phyloP scores from a whole-genome alignment of 1,284 basidiomycete genomes.

The Ganoderma meredithae region DNA sequence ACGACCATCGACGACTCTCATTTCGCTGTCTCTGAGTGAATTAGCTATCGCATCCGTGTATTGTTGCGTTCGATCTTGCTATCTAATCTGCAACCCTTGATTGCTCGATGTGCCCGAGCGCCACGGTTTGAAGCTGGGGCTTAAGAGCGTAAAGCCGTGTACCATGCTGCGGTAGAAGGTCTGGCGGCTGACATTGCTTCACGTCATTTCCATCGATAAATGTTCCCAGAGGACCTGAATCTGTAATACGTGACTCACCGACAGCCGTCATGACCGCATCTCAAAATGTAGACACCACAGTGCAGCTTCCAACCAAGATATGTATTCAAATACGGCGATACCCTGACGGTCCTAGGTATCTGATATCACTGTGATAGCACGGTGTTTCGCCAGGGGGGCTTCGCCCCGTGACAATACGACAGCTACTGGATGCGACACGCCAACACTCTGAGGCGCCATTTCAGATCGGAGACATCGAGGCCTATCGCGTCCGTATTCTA shows the following conservation, averaged over 20 bases:
- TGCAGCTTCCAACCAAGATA: background rate
- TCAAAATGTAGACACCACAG: background rate
- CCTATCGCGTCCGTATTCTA: slow-evolving; percentile 38
- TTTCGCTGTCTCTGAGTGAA: slow-evolving; percentile 43
- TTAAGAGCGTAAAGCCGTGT: background rate
- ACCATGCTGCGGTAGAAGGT: background rate
- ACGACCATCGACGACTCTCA: slow-evolving; percentile 60
- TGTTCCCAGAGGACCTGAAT: background rate
- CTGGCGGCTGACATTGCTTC: background rate
- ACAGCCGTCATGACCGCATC: slow-evolving; percentile 2
- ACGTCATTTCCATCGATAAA: slow-evolving; percentile 2
- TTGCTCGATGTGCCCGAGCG: background rate
- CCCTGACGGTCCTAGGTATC: background rate
- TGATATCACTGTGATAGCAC: slow-evolving; percentile 4
- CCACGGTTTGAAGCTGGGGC: background rate
- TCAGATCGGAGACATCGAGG: slow-evolving; percentile 60
- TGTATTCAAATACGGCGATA: background rate
- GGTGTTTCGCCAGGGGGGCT: background rate
- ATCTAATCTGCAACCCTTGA: background rate
- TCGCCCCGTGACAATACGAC: slow-evolving; percentile 69
- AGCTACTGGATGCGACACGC: slow-evolving; percentile 59
- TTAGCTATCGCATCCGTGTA: slow-evolving; percentile 9
- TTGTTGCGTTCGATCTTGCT: slow-evolving; percentile 12
- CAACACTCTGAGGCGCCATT: slow-evolving; percentile 61
- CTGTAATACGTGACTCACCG: background rate